These are phyloP conservation scores for Cryptococcus amylolentus DNA, from an alignment of 1,284 basidiomycete species.

Conservation along the genomic window DNA sequence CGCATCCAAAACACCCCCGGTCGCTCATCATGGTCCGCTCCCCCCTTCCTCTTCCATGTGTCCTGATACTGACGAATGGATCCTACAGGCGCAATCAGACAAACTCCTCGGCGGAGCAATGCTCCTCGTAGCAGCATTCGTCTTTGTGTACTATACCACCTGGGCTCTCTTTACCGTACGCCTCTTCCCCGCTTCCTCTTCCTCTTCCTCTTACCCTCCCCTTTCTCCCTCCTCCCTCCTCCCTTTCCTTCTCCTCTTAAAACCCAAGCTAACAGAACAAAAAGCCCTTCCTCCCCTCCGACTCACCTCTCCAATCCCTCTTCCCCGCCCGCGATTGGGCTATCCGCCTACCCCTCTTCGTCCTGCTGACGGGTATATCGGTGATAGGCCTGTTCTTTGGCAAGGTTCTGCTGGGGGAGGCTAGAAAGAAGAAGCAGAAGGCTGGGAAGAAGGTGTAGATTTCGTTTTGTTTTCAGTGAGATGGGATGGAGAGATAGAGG, in stretches of 20 bases:
- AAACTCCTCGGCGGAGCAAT: slow-evolving; percentile 73
- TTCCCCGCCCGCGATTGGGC: slow-evolving; percentile 92
- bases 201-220: not conserved
- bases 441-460: slow-evolving; percentile 38
- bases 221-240: not conserved
- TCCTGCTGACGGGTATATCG: slow-evolving; percentile 72
- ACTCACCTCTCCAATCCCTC: slow-evolving; percentile 66
- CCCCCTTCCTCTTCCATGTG: not conserved
- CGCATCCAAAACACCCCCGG: not conserved
- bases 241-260: not conserved
- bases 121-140: slow-evolving; percentile 69
- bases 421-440: slow-evolving; percentile 53
- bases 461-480: no score
- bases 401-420: slow-evolving; percentile 69
- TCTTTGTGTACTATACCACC: slow-evolving; percentile 84
- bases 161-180: slow-evolving; percentile 84
- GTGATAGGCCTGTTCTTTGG: slow-evolving; percentile 76
- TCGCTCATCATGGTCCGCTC: not conserved
- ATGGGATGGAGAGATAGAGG: not conserved
- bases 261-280: not conserved
- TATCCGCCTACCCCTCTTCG: slow-evolving; percentile 73
- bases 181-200: slow-evolving; percentile 10
- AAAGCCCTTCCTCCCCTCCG: slow-evolving; percentile 78
- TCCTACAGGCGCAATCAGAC: slow-evolving; percentile 67
- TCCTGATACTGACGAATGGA: not conserved